A percentile compares a stretch with the other conserved stretches of the same genome.
These are phyloP conservation scores for Furculomyces boomerangus DNA, from an alignment of 371 early-diverging fungal species.

Conservation along the genomic window DNA sequence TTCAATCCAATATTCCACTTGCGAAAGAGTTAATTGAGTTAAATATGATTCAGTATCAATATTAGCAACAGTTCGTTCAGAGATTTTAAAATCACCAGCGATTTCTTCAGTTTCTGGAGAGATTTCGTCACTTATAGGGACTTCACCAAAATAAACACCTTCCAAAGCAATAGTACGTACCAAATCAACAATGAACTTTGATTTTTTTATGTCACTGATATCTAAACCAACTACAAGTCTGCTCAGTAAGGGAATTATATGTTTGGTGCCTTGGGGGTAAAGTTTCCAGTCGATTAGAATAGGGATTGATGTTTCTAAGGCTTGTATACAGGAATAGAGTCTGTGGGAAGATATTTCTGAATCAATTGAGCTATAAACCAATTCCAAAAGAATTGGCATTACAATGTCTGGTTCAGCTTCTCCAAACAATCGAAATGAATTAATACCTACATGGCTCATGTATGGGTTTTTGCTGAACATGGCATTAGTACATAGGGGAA, in stretches of 20 bases:
- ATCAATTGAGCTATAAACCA: background rate
- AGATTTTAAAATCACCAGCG: background rate
- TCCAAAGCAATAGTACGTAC: background rate
- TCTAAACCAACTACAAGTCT: background rate
- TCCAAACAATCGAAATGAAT: background rate
- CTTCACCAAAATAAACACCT: background rate
- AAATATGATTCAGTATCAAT: background rate
- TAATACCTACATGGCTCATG: background rate
- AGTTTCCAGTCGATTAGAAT: background rate
- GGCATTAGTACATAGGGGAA: background rate
- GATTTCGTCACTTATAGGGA: background rate
- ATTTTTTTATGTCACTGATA: background rate
- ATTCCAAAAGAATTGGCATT: background rate
- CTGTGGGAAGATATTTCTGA: background rate
- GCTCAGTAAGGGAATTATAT: background rate
- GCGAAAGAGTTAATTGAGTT: background rate
- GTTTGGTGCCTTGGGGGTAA: background rate
- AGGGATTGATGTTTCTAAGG: background rate
- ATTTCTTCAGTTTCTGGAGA: background rate
- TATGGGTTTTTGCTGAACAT: background rate
- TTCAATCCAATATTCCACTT: background rate
- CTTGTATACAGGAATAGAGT: background rate
- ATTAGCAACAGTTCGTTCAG: background rate
- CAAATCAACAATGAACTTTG: background rate
- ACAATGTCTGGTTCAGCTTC: background rate